phyloP scores from a whole-genome alignment of 306 rosid species.

The Pueraria montana region DNA sequence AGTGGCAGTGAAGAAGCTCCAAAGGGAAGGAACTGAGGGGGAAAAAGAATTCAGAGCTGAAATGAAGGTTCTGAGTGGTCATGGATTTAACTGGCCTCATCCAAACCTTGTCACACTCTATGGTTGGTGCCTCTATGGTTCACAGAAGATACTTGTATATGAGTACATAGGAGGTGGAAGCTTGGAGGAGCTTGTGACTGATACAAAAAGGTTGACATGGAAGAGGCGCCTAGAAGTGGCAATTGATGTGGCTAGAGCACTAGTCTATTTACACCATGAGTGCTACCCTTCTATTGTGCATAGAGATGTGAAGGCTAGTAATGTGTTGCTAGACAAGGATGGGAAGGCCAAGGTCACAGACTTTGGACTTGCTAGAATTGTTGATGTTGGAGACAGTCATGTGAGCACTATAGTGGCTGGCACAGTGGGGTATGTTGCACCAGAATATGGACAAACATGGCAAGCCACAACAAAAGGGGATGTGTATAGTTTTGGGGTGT shows the following conservation, averaged over 20 bases:
- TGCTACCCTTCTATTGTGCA: conserved; percentile 85
- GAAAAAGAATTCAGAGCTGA: conserved; percentile 88
- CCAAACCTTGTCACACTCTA: conserved; percentile 88
- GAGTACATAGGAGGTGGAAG: conserved; percentile 95
- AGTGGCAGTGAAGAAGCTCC: conserved; percentile 93
- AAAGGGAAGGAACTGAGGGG: conserved; percentile 82
- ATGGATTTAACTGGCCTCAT: conserved; percentile 85
- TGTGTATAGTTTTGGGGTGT: conserved; percentile 87
- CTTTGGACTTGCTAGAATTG: conserved; percentile 85
- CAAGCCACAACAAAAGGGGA: conserved; percentile 92
- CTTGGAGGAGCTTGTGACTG: conserved; percentile 77
- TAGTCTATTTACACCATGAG: conserved; percentile 83
- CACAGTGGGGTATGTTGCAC: conserved; percentile 92
- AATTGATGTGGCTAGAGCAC: conserved; percentile 78
- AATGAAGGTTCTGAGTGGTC: conserved; percentile 84
- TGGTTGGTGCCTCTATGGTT: conserved; percentile 87
- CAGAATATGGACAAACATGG: conserved; percentile 95
- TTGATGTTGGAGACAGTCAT: conserved; percentile 80
- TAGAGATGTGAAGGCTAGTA: conserved; percentile 93
- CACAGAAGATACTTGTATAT: conserved; percentile 73
- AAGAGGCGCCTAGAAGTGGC: conserved; percentile 70
- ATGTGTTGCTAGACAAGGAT: conserved; percentile 77
- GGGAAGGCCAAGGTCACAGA: conserved; percentile 88
- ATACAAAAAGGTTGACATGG: conserved; percentile 61
- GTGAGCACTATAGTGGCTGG: conserved; percentile 96